phyloP scores from a whole-genome alignment of 2,329 filamentous ascomycete species.

The Neopestalotiopsis sp. region DNA sequence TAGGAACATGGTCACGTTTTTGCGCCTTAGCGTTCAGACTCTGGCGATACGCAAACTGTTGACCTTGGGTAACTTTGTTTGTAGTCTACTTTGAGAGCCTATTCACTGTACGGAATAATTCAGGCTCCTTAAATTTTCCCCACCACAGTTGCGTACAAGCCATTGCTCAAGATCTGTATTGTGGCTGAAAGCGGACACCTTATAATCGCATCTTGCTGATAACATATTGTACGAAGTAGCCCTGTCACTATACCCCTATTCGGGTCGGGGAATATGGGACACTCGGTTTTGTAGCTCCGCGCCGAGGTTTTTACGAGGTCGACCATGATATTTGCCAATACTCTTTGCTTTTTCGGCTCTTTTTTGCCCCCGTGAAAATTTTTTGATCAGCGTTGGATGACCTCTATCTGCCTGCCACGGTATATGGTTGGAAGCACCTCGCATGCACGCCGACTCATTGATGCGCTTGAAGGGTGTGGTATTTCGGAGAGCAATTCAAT shows the following conservation, averaged over 20 bases:
- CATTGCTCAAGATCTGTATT: background rate
- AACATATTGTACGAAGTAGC: background rate
- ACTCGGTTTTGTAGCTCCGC: background rate
- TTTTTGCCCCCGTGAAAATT: background rate
- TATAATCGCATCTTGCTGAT: background rate
- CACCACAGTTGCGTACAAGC: background rate
- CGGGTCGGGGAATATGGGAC: background rate
- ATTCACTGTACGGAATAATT: background rate
- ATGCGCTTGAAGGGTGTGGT: background rate
- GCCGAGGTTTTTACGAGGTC: background rate
- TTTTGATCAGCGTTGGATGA: background rate
- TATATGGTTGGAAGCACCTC: background rate
- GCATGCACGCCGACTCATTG: background rate
- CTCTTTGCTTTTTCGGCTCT: background rate
- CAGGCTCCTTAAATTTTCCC: background rate
- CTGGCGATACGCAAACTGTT: background rate
- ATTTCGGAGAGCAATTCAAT: background rate
- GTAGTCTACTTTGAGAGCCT: background rate
- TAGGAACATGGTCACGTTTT: background rate
- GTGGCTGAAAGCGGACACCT: background rate
- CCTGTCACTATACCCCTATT: background rate
- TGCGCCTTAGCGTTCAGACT: background rate
- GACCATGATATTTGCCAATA: background rate
- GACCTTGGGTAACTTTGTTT: background rate
- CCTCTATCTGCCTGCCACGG: background rate